These are phyloP conservation scores for Boletus tylopilopsis DNA, from an alignment of 768 basidiomycete genomes.

Conservation along the genomic window DNA sequence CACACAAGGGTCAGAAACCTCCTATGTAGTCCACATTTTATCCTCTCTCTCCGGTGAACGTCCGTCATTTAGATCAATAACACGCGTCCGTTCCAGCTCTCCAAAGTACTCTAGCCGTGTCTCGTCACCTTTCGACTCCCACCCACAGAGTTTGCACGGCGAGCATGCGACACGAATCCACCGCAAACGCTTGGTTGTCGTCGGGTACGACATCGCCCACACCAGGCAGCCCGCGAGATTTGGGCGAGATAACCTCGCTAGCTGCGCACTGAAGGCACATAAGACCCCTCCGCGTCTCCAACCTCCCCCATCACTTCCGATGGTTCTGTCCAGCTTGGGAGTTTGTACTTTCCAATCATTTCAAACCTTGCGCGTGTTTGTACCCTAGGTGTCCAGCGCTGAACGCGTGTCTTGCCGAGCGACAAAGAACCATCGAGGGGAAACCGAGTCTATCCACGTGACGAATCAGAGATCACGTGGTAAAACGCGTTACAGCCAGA, in stretches of 20 bases:
- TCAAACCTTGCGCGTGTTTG: neutral
- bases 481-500: neutral
- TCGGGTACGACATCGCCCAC: slow-evolving; percentile 1
- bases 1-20: slow-evolving; percentile 25
- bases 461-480: slow-evolving; percentile 22
- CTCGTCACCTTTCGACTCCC: neutral
- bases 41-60: slow-evolving; percentile 1
- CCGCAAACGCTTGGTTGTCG: neutral
- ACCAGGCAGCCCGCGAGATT: neutral
- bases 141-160: neutral
- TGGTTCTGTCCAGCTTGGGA: neutral
- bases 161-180: slow-evolving; percentile 11
- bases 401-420: slow-evolving; percentile 1
- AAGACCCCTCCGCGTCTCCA: slow-evolving; percentile 1
- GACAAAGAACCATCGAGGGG: slow-evolving; percentile 3
- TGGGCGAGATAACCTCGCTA: slow-evolving; percentile 1
- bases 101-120: neutral
- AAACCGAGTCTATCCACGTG: slow-evolving; percentile 25
- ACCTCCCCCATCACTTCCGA: slow-evolving; percentile 5
- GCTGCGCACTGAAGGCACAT: neutral
- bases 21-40: slow-evolving; percentile 11
- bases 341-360: neutral
- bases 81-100: slow-evolving; percentile 4
- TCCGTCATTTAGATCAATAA: slow-evolving; percentile 2
- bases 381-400: neutral